Percentiles rank a stretch among this genome's conserved stretches.
Conservation (phyloP, 441 rosid species). For the Pelargonium cotyledonis region DNA sequence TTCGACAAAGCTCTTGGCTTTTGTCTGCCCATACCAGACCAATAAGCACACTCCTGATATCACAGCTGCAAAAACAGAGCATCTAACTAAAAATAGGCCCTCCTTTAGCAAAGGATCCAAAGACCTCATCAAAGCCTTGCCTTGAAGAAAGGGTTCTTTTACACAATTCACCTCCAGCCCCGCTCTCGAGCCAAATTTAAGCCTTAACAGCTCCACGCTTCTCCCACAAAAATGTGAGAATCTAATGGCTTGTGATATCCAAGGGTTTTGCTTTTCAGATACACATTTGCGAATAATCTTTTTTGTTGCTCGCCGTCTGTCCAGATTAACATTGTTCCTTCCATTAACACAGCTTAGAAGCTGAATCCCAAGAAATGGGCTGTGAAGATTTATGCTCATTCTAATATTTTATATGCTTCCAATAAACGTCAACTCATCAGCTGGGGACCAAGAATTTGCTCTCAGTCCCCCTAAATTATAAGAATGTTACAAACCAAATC, state of each 20-base stretch:
- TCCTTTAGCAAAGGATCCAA: constrained; percentile 61
- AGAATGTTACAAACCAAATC: constrained; percentile 10
- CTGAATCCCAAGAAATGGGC: constrained; percentile 51
- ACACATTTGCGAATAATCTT: constrained; percentile 35
- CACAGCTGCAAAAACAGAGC: constrained; percentile 66
- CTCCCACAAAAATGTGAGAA: constrained; percentile 65
- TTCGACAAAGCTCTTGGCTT: constrained; percentile 67
- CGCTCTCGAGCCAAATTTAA: constrained; percentile 51
- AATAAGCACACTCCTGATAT: constrained; percentile 81
- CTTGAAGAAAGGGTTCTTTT: constrained; percentile 53
- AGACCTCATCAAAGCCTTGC: constrained; percentile 58
- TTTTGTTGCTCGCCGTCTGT: constrained; percentile 26
- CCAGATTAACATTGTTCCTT: constrained; percentile 23
- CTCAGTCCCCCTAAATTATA: constrained; percentile 40
- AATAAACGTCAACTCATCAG: constrained; percentile 35
- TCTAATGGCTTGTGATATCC: constrained; percentile 54
- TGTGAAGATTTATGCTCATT: constrained; percentile 51
- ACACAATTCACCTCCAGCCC: constrained; percentile 54
- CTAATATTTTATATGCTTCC: constrained; percentile 20
- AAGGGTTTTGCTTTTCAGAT: constrained; percentile 51
- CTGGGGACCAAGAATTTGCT: constrained; percentile 72
- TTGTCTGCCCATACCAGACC: constrained; percentile 87
- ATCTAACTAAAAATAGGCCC: constrained; percentile 60
- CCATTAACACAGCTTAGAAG: constrained; percentile 23
- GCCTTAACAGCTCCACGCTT: constrained; percentile 58